Conservation (phyloP, 2,329 filamentous ascomycete species). For the Penicillium sp. region DNA sequence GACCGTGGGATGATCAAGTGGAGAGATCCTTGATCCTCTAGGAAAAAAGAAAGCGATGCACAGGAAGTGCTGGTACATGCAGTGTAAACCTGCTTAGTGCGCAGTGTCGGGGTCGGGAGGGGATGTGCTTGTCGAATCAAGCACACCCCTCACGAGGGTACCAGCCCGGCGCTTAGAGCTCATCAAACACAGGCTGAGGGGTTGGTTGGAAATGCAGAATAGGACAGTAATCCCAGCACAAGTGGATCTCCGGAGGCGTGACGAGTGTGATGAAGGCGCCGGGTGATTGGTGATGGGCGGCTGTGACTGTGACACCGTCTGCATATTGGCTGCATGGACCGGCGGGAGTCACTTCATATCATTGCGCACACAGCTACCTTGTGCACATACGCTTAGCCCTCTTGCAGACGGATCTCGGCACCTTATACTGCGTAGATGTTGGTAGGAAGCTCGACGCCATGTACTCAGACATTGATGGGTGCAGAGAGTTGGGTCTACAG, state of each 20-base stretch:
- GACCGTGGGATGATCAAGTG: conserved; percentile 14
- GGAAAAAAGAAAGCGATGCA: neutral
- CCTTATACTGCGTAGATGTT: too few relatives aligned
- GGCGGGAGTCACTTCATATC: neutral
- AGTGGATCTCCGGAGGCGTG: conserved; percentile 13
- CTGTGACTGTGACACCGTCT: conserved; percentile 34
- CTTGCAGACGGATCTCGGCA: neutral
- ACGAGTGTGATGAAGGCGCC: conserved; percentile 20
- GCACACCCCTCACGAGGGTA: conserved; percentile 4
- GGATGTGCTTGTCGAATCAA: conserved; percentile 17
- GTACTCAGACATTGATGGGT: neutral
- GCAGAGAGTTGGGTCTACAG: neutral
- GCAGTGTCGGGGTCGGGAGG: conserved; percentile 1
- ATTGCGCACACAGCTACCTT: neutral
- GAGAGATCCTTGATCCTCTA: conserved; percentile 1
- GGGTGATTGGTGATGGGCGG: conserved; percentile 22
- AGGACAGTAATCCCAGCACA: neutral
- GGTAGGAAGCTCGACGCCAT: neutral
- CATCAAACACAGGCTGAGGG: conserved; percentile 15
- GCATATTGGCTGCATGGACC: conserved; percentile 25
- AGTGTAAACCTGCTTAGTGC: conserved; percentile 6
- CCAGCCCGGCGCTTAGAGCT: conserved; percentile 22
- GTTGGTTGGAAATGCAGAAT: conserved; percentile 11
- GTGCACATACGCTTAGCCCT: neutral
- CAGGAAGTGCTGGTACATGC: conserved; percentile 1